Base-by-base conservation (phyloP, 345 rosid genomes). In the Citrus reticulata region DNA sequence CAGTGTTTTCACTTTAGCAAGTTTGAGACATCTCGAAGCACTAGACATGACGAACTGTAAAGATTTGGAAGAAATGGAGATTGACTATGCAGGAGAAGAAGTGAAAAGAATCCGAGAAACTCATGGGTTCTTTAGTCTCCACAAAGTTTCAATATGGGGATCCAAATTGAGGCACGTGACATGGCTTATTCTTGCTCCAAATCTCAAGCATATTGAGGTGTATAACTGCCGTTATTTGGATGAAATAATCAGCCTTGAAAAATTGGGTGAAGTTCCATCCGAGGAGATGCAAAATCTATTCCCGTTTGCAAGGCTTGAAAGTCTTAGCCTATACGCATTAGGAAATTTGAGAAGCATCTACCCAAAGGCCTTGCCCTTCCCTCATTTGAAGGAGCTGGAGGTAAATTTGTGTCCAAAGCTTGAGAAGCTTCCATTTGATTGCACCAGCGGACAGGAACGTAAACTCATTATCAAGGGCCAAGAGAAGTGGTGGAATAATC, bases 131-230 rank as follows among this genome's bases (percentile, higher is more conserved):
- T 57, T 2, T 6, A 46, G 58, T 16, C 73, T 69, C 9, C 30
- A 0, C 0, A 4, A 42, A 5, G 73, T 69, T 24, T 2, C 24
- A 13, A 69, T 69, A 69, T 0, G 9, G 0, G 3, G 0, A 32
- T 42, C 35, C 46, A 24, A 9, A 0, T 1, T 40, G 14, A 58
- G n/a, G 39, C 78, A 81, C 7, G 19, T 84, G 75, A 78, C 78
- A 55, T 81, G 74, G 84, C 60, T 81, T 30, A 22, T 81, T 76
- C 58, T 67, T n/a, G 81, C 79, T 24, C 84, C 74, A 54, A 72
- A 75, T 30, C 27, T 84, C 63, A 64, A 60, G 7, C 14, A 64
- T 30, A 14, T 24, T 24, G 24, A 24, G 24, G 24, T 24, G 24
- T 24, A 24, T 24, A 24, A 24, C 24, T 24, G 24, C 24, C 24